Evolutionary conservation across 352 stramenopile genomes (phyloP), one percentile per base, ranked within the genome.

Genomic region (Thraustochytrium sp.): DNA sequence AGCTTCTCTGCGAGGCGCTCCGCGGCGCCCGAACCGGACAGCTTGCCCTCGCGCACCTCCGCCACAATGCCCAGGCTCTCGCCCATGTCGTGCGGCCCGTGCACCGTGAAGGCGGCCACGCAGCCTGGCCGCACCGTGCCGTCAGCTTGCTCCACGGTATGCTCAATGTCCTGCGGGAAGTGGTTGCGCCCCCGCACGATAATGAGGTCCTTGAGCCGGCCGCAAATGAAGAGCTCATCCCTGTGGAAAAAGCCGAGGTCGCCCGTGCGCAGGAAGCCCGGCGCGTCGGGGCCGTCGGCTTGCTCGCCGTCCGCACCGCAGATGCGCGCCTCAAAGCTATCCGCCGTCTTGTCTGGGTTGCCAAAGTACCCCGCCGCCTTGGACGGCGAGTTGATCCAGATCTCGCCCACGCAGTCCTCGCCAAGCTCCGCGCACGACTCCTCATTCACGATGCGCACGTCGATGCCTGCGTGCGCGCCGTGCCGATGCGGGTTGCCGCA

Each of bases 131-230:
- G 92, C 23, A 97, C 44, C 5, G 21, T n/a, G 26, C 34, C 82
- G n/a, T 73, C 44, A 91, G 87, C 11, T 74, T 85, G 55, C 88
- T 98, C 95, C 1, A 93, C 94, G 9, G 93, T 96, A 11, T 91
- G 89, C 85, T 99, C 97, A 29, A 99, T 91, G 86, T 99, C 97
- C 87, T 99, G 96, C 13, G 97, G 97, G 86, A 99, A 99, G 86
- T 99, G 95, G 88, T 99, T 99, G 1, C 95, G 89, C 8, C 97
- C 97, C n/a, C 94, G 91, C 56, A 99, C 93, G 87, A 99, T 99
- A 73, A 99, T 96, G 29, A 99, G 87, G 86, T 99, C 97, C 88
- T 99, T 99, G 62, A 98, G 91, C 49, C 97, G 91, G 5, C 97
- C 97, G 88, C 95, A 99, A 63, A 99, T 96, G 89, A 98, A 99